A percentile compares a stretch with the other conserved stretches of the same genome.
Conservation (phyloP, 495 filamentous ascomycete genomes). For the Podospora sp. region DNA sequence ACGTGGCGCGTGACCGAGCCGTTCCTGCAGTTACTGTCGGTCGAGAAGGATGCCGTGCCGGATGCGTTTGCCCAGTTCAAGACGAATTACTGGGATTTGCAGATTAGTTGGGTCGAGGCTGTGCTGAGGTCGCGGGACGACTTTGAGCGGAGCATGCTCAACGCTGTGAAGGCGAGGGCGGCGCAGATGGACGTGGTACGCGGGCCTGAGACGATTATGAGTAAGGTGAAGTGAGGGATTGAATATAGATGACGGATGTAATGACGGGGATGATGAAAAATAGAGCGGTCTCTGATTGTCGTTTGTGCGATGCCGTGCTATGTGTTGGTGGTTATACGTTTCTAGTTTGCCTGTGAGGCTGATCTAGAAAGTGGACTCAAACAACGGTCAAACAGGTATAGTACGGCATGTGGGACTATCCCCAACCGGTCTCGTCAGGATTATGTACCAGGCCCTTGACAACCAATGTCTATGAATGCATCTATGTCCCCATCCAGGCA, state of each 20-base stretch:
- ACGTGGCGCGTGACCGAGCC: slow-evolving; percentile 89
- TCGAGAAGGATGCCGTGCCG: slow-evolving; percentile 72
- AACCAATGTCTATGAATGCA: neutral
- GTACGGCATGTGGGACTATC: neutral
- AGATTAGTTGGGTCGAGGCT: slow-evolving; percentile 94
- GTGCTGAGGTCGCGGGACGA: slow-evolving; percentile 87
- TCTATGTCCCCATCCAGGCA: neutral
- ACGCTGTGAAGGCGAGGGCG: slow-evolving; percentile 80
- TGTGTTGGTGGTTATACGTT: neutral
- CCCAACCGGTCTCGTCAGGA: neutral
- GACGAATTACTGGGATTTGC: slow-evolving; percentile 87
- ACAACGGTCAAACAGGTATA: neutral
- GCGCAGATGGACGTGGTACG: slow-evolving; percentile 79
- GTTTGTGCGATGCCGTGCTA: neutral
- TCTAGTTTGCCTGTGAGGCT: neutral
- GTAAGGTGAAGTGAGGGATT: slow-evolving; percentile 71
- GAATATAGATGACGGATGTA: slow-evolving; percentile 11
- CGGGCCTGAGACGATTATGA: slow-evolving; percentile 86
- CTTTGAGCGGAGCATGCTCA: slow-evolving; percentile 88
- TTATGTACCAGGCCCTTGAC: neutral
- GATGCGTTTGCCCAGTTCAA: slow-evolving; percentile 84
- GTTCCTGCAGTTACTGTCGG: slow-evolving; percentile 72
- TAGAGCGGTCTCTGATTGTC: neutral
- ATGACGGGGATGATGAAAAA: neutral
- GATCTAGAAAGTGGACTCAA: neutral